phyloP scores from a whole-genome alignment of 139 green algal genomes.

The Chlorella ohadii region DNA sequence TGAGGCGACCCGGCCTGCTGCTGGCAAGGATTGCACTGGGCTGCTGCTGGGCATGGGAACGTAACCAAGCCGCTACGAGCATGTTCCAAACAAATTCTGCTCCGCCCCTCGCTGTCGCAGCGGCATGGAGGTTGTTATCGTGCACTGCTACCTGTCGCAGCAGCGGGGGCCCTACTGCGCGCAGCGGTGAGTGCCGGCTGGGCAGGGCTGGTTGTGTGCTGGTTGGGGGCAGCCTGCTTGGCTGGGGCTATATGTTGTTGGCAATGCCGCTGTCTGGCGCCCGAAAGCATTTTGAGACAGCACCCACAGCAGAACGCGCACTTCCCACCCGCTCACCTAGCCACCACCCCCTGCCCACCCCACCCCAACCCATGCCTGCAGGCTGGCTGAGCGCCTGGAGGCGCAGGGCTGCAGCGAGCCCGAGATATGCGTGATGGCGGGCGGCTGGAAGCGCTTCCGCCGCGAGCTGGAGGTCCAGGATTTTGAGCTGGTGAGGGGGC shows the following conservation, averaged over 20 bases:
- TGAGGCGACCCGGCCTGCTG: too few species aligned
- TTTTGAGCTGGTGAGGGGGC: constrained; percentile 13
- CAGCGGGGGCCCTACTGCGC: constrained; percentile 38
- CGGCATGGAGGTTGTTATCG: constrained; percentile 17
- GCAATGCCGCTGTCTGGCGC: neutral
- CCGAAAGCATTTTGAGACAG: too few species aligned
- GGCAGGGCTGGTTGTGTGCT: neutral
- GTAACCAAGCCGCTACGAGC: too few species aligned
- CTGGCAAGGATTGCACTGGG: too few species aligned
- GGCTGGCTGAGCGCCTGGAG: constrained; percentile 11
- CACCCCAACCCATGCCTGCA: neutral
- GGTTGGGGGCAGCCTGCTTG: neutral
- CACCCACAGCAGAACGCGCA: too few species aligned
- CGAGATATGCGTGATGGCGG: constrained; percentile 26
- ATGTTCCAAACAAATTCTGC: too few species aligned
- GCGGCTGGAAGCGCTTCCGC: constrained; percentile 23
- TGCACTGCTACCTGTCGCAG: constrained; percentile 53
- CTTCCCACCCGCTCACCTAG: too few species aligned
- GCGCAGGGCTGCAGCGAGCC: neutral
- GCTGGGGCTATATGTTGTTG: neutral
- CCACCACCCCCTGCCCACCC: neutral
- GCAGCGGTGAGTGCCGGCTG: constrained; percentile 1
- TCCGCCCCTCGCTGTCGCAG: too few species aligned
- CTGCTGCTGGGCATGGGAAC: too few species aligned
- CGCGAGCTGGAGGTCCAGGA: constrained; percentile 16